Evolutionary conservation across 2,329 filamentous ascomycete genomes (phyloP).

Genomic region (Westerdykella ornata): DNA sequence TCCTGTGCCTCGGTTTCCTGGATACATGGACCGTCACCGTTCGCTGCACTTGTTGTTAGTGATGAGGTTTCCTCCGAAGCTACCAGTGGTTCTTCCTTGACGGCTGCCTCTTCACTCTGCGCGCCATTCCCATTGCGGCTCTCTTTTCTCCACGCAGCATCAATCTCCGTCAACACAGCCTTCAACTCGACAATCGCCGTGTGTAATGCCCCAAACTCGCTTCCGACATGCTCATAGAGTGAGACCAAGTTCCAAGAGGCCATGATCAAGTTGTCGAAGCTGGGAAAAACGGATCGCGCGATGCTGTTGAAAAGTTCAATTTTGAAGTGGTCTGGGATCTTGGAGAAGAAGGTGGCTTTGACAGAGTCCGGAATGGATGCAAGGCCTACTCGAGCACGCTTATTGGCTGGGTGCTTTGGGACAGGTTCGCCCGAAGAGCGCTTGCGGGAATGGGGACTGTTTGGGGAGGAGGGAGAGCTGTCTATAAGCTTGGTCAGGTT

Average conservation of each 20-base stretch:
- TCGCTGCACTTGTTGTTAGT: too few relatives aligned
- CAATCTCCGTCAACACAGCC: slow-evolving; percentile 22
- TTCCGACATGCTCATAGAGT: slow-evolving; percentile 21
- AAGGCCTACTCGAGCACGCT: slow-evolving; percentile 18
- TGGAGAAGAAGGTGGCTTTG: slow-evolving; percentile 19
- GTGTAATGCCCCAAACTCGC: slow-evolving; percentile 23
- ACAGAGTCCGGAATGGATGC: slow-evolving; percentile 15
- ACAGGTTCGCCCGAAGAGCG: slow-evolving; percentile 11
- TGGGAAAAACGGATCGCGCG: slow-evolving; percentile 21
- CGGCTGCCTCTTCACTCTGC: too few relatives aligned
- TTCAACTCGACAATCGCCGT: slow-evolving; percentile 21
- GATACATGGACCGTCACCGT: too few relatives aligned
- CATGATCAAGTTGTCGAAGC: slow-evolving; percentile 27
- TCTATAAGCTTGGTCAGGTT: slow-evolving; percentile 12
- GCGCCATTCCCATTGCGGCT: too few relatives aligned
- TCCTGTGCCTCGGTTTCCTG: too few relatives aligned
- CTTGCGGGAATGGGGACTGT: slow-evolving; percentile 3
- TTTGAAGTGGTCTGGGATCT: slow-evolving; percentile 19
- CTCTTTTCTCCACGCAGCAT: slow-evolving; percentile 4
- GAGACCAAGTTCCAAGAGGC: slow-evolving; percentile 29
- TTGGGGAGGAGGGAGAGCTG: not conserved
- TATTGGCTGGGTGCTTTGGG: slow-evolving; percentile 20
- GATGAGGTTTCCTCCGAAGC: too few relatives aligned
- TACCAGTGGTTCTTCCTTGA: too few relatives aligned
- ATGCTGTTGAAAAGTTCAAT: slow-evolving; percentile 25